Conservation (phyloP, 1,139 yeast species). For the Suhomyces chickasaworum region DNA sequence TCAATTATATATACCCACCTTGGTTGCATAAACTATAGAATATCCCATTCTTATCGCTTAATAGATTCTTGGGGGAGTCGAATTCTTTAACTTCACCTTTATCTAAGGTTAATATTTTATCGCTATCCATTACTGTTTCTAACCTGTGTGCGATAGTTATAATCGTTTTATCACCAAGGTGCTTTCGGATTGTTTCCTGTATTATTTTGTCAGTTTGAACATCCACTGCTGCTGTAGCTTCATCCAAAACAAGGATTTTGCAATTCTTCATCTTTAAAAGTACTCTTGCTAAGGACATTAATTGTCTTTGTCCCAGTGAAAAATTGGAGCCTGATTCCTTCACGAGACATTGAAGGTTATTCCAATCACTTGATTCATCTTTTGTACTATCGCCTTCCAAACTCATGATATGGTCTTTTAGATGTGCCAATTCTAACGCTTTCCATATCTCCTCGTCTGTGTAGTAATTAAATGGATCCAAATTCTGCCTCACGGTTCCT, state of each 20-base stretch:
- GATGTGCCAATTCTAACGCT: constrained; percentile 54
- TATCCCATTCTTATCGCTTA: constrained; percentile 43
- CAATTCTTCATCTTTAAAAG: constrained; percentile 55
- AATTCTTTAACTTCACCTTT: constrained; percentile 69
- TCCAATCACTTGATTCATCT: constrained; percentile 21
- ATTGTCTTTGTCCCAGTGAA: constrained; percentile 77
- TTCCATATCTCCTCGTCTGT: constrained; percentile 57
- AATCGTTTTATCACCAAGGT: constrained; percentile 67
- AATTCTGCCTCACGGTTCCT: constrained; percentile 60
- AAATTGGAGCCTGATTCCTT: constrained; percentile 73
- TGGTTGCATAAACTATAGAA: constrained; percentile 56
- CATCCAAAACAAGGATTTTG: constrained; percentile 69
- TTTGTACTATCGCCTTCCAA: constrained; percentile 30
- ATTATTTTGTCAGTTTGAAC: constrained; percentile 74
- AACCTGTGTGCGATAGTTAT: constrained; percentile 82
- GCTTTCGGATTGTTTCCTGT: constrained; percentile 69
- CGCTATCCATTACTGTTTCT: constrained; percentile 81
- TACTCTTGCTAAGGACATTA: constrained; percentile 76
- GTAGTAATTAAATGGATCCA: constrained; percentile 59
- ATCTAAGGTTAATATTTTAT: constrained; percentile 68
- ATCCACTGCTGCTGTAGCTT: constrained; percentile 87
- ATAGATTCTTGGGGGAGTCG: constrained; percentile 58
- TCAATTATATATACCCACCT: constrained; percentile 39
- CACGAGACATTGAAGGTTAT: constrained; percentile 46
- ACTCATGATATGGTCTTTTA: constrained; percentile 46